These are phyloP conservation scores for Rhytidiadelphus loreus DNA, from an alignment of 225 moss, liverwort and hornwort species.

Conservation along the genomic window DNA sequence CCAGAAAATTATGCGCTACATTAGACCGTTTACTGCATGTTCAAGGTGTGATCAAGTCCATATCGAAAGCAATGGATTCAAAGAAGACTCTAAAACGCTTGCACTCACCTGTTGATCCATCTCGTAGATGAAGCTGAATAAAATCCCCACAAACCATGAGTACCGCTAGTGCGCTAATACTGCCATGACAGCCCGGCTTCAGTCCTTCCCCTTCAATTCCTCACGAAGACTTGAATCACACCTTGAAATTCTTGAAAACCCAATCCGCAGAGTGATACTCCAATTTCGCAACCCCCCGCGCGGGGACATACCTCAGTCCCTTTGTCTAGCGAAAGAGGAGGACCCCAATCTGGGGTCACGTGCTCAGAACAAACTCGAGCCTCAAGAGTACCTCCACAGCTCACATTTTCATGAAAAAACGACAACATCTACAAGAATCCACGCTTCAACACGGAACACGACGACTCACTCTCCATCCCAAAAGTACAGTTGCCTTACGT, in stretches of 20 bases:
- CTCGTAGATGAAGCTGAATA: background rate
- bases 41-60: background rate
- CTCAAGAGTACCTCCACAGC: background rate
- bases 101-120: constrained; percentile 36
- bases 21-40: background rate
- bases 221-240: background rate
- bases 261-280: background rate
- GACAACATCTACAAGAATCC: no score
- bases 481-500: background rate
- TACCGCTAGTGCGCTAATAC: background rate
- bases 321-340: background rate
- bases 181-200: background rate
- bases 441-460: background rate
- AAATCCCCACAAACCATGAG: constrained; percentile 11
- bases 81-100: background rate
- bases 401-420: background rate
- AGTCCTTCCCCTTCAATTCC: background rate
- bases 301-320: background rate
- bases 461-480: background rate
- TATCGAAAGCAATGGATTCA: background rate
- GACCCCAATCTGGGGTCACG: background rate
- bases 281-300: background rate
- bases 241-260: background rate
- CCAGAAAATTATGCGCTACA: background rate
- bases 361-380: background rate